Evolutionary conservation across 441 rosid species (phyloP), one percentile per base, ranked within the genome.

Genomic region (Monsonia emarginata): DNA sequence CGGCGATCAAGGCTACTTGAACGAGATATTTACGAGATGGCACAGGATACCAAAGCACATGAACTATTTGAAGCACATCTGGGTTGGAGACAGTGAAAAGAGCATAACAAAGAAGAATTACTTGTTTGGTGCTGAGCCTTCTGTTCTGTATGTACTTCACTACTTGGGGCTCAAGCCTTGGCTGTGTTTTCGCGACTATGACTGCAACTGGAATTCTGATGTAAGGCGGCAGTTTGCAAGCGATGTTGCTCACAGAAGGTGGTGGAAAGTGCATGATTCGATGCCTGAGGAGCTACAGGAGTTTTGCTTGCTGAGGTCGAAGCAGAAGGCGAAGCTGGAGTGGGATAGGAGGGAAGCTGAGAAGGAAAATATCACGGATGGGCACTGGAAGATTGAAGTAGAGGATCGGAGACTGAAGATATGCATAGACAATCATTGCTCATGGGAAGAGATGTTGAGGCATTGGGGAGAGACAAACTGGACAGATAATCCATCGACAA

Each of bases 101-200:
- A 78, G 84, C 81, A 68, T 80, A 89, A 2, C 87, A 90, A 88
- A 78, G 89, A 92, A 92, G 70, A 85, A 80, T 13, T 69, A 67
- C 22, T 88, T 92, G 8, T 92, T 90, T 42, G 94, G 91, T 21
- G 84, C 89, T 3, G 90, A 92, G 10, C 97, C 97, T 0, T 80
- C 92, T 3, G 79, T 85, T 65, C 74, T 93, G n/a, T 93, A 88
- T 65, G 67, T 90, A 2, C 81, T 93, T 13, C 98, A 93, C 69
- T 93, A 85, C 79, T 75, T 93, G 61, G 98, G 98, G 0, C 75
- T 78, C 71, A 93, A 93, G 79, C 97, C 98, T 0, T 90, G 98
- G 97, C 80, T 76, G 63, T 93, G 97, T 65, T 93, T 88, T 58
- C 86, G 95, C 64, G 98, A 93, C 70, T 90, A 93, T 58, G 98